Percentiles rank a stretch among this genome's conserved stretches.
phyloP scores from a whole-genome alignment of 495 filamentous ascomycete genomes.

The Aspergillus olivimuriae region DNA sequence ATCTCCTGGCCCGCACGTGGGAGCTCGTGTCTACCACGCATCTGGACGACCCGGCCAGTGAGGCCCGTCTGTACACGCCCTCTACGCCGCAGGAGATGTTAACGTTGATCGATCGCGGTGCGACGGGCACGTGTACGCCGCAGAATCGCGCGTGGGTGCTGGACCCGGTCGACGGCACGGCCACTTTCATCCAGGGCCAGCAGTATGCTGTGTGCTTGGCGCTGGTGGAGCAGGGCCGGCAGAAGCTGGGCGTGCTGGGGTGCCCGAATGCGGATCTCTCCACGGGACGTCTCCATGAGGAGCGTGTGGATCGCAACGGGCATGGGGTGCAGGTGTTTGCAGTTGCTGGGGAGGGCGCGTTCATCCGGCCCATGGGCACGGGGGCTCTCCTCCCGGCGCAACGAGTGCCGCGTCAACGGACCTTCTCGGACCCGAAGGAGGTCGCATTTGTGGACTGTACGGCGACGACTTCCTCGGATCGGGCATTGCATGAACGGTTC shows the following conservation, averaged over 20 bases:
- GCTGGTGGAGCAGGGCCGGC: constrained; percentile 40
- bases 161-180: constrained; percentile 69
- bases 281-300: constrained; percentile 36
- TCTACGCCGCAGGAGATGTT: constrained; percentile 49
- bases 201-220: constrained; percentile 62
- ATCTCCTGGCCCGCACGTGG: constrained; percentile 48
- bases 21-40: constrained; percentile 34
- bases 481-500: constrained; percentile 39
- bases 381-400: constrained; percentile 28
- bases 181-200: constrained; percentile 54
- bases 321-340: constrained; percentile 52
- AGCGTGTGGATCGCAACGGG: constrained; percentile 41
- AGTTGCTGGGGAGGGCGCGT: constrained; percentile 49
- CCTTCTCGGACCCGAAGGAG: constrained; percentile 25
- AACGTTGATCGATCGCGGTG: constrained; percentile 55
- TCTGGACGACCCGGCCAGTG: constrained; percentile 34
- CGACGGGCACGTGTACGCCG: constrained; percentile 31
- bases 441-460: constrained; percentile 45
- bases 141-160: constrained; percentile 54
- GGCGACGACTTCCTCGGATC: constrained; percentile 34
- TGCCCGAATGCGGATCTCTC: constrained; percentile 48
- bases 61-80: constrained; percentile 35
- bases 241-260: constrained; percentile 48
- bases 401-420: constrained; percentile 24
- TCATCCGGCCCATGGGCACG: constrained; percentile 39